phyloP scores from a whole-genome alignment of 495 filamentous ascomycete species.

The Penicillium cosmopolitanum region DNA sequence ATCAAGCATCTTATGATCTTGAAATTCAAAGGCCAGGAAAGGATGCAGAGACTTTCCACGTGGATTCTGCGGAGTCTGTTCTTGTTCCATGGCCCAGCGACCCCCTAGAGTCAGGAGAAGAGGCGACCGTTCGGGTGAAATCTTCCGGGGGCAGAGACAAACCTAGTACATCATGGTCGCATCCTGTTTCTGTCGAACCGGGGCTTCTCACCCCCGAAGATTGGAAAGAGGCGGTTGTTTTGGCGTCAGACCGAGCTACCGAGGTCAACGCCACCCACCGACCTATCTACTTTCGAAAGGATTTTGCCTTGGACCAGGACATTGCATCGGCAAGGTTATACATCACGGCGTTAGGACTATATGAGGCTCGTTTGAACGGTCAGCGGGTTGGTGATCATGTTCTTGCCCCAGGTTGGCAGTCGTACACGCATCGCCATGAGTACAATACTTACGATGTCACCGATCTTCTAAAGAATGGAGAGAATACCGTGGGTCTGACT shows the following conservation, averaged over 20 bases:
- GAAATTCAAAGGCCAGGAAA: not conserved
- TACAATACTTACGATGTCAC: conserved; percentile 6
- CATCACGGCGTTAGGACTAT: not conserved
- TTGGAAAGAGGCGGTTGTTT: not conserved
- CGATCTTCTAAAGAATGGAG: not conserved
- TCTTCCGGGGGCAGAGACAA: not conserved
- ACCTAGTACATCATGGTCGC: not conserved
- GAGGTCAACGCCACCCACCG: conserved; percentile 3
- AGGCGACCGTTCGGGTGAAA: not conserved
- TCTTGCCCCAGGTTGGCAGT: conserved; percentile 2
- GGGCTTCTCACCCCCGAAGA: not conserved
- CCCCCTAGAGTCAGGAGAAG: not conserved
- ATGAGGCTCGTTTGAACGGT: conserved; percentile 4
- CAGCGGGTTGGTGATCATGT: conserved; percentile 1
- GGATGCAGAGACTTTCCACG: not conserved
- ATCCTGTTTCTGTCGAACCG: not conserved
- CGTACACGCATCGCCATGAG: conserved; percentile 5
- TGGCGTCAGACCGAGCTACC: conserved; percentile 1
- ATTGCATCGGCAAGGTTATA: not conserved
- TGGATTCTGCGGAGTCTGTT: conserved; percentile 1
- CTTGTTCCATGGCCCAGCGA: conserved; percentile 5
- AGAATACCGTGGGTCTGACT: not conserved
- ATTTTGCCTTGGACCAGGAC: not conserved
- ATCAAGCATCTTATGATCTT: conserved; percentile 2
- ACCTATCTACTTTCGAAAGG: conserved; percentile 4